Base-by-base conservation (phyloP, 495 filamentous ascomycete genomes). In the Penicilliopsis zonata region DNA sequence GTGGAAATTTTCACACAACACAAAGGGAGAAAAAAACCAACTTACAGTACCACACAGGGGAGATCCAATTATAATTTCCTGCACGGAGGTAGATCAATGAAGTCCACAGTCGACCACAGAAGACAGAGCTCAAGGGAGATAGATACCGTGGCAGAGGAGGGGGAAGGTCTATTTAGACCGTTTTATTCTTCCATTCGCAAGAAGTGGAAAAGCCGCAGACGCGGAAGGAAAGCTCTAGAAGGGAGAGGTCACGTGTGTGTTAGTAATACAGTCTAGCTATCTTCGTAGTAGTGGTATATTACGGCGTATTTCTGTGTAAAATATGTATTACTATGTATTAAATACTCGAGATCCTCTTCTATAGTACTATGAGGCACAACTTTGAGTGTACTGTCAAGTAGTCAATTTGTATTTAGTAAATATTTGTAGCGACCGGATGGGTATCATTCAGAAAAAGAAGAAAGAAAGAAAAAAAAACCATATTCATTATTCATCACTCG, bases 171-270 rank as follows among this genome's bases (percentile, higher is more conserved):
- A n/a, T n/a, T n/a, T n/a, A n/a, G n/a, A n/a, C n/a, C n/a, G n/a
- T n/a, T n/a, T n/a, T n/a, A n/a, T n/a, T n/a, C n/a, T n/a, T n/a
- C n/a, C n/a, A n/a, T n/a, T n/a, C n/a, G n/a, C n/a, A n/a, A 32
- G 28, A 20, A 30, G 16, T 30, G 8, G 28, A 6, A 30, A 30
- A 30, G 18, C 14, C 12, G 17, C 19, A 28, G 36, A 42, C 37
- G 35, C 37, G 36, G 35, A 61, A 53, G 57, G 60, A 65, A 65
- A 55, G 49, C 51, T 61, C 58, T 65, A 65, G 60, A 64, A 65
- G 43, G 43, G 14, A 15, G 22, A 18, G 22, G 22, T 43, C 57
- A 61, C 55, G 51, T 59, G 54, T 33, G 12, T 33, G 41, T 14
- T 31, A n/a, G n/a, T n/a, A n/a, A n/a, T n/a, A n/a, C n/a, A n/a